Percentiles rank a stretch among this genome's conserved stretches.
These are phyloP conservation scores for Hypomyces perniciosus DNA, from an alignment of 2,329 filamentous ascomycete species.

Conservation along the genomic window DNA sequence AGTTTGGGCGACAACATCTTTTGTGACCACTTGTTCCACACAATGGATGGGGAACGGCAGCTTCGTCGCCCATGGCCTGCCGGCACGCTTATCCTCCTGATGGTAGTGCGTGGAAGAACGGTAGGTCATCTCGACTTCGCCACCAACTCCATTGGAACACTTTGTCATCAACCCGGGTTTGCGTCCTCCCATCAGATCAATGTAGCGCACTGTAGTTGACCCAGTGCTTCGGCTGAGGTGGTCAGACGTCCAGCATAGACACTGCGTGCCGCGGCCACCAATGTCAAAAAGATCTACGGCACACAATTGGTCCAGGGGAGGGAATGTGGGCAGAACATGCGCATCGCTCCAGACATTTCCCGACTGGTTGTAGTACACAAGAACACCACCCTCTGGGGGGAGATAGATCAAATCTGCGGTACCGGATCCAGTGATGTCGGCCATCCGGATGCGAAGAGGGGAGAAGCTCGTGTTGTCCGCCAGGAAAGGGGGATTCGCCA, in stretches of 20 bases:
- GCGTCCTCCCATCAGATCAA: neutral
- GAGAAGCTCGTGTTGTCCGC: neutral
- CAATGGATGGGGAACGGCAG: neutral
- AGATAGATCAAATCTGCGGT: constrained; percentile 25
- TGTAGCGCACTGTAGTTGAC: neutral
- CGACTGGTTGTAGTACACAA: neutral
- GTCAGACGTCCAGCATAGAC: neutral
- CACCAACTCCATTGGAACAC: neutral
- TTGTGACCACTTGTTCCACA: neutral
- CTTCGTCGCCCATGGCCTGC: neutral
- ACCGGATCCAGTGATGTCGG: constrained; percentile 20
- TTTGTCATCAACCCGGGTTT: neutral
- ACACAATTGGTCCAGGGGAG: neutral
- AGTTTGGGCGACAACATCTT: neutral
- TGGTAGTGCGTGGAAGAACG: no score
- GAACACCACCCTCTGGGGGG: neutral
- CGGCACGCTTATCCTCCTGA: no score
- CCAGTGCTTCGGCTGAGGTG: neutral
- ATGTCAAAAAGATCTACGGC: neutral
- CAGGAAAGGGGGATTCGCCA: neutral
- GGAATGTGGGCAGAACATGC: neutral
- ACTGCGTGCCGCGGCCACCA: neutral
- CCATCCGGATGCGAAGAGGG: constrained; percentile 6
- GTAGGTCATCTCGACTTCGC: no score
- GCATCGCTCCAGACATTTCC: neutral